These are phyloP conservation scores for Phytophthora melonis DNA, from an alignment of 352 stramenopile genomes.

Conservation along the genomic window DNA sequence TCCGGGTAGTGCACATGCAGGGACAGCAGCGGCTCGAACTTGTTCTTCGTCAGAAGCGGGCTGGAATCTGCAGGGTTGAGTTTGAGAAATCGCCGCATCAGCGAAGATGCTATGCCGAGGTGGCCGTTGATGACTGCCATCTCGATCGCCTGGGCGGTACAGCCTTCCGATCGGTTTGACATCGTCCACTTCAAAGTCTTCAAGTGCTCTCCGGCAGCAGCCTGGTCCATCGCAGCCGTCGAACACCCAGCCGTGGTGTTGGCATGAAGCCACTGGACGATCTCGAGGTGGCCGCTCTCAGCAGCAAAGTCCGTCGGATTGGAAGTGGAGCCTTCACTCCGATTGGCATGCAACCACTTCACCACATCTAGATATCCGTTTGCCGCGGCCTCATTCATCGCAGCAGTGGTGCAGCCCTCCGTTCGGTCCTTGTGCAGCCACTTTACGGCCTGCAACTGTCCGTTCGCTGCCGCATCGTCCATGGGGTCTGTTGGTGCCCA, in stretches of 20 bases:
- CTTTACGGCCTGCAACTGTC: background rate
- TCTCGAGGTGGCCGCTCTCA: background rate
- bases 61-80: background rate
- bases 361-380: conserved; percentile 9
- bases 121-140: conserved; percentile 4
- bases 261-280: conserved; percentile 10
- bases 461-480: conserved; percentile 16
- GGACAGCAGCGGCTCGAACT: conserved; percentile 13
- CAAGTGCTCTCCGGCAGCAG: conserved; percentile 2
- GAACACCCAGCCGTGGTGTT: conserved; percentile 4
- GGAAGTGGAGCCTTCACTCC: conserved; percentile 4
- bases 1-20: conserved; percentile 2
- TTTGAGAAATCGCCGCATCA: background rate
- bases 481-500: conserved; percentile 3
- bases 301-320: conserved; percentile 11
- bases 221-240: conserved; percentile 1
- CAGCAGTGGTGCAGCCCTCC: conserved; percentile 1
- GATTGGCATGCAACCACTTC: background rate
- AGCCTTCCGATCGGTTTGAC: conserved; percentile 1
- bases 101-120: conserved; percentile 2
- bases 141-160: conserved; percentile 4
- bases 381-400: conserved; percentile 6
- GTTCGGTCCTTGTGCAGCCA: conserved; percentile 10
- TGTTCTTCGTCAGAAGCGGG: background rate
- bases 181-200: conserved; percentile 5